phyloP scores from a whole-genome alignment of 331 rosid species.

The Spiraea crenata region DNA sequence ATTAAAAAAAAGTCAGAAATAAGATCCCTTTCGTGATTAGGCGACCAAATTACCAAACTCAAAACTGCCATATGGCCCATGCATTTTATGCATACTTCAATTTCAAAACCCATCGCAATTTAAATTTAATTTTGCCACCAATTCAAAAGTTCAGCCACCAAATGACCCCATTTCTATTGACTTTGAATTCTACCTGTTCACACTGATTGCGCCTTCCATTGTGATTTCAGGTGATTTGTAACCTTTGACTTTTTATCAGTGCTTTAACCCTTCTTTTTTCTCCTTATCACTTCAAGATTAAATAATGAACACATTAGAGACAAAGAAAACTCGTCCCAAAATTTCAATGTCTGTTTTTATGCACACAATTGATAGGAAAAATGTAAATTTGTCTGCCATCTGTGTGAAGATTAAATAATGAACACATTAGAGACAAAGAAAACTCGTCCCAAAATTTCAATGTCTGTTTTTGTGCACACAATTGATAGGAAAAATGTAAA shows the following conservation, averaged over 20 bases:
- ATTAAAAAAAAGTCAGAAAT: too few species aligned
- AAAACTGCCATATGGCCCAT: too few species aligned
- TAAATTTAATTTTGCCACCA: neutral
- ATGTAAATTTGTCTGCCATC: constrained; percentile 8
- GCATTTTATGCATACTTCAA: too few species aligned
- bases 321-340: neutral
- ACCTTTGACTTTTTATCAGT: neutral
- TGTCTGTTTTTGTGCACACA: neutral
- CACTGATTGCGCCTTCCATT: constrained; percentile 12
- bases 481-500: neutral
- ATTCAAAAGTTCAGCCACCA: neutral
- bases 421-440: neutral
- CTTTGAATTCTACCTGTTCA: neutral
- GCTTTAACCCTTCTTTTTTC: neutral
- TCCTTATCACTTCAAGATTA: neutral
- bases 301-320: too few species aligned
- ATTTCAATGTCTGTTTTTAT: neutral
- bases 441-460: neutral
- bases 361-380: neutral
- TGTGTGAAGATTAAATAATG: neutral
- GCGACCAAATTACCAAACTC: too few species aligned
- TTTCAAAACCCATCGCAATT: too few species aligned
- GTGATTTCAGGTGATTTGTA: constrained; percentile 3
- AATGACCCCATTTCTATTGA: constrained; percentile 12
- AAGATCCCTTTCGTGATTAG: too few species aligned